Evolutionary conservation across 2,329 filamentous ascomycete species (phyloP).

Genomic region (Juglanconis oblonga): DNA sequence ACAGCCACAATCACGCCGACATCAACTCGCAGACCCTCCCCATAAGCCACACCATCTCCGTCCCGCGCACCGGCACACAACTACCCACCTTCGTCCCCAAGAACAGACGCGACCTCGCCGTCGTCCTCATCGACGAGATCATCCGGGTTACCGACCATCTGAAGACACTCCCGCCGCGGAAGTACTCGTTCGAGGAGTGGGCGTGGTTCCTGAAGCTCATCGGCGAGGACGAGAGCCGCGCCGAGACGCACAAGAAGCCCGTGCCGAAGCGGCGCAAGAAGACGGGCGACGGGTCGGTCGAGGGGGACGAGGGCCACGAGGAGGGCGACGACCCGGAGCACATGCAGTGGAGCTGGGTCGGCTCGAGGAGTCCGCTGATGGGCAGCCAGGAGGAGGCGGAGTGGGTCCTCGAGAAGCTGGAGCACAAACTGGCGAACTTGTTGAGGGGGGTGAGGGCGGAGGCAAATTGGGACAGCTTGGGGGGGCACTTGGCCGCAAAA

Average conservation of each 20-base stretch:
- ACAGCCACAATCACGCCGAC: background rate
- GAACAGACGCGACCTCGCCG: conserved; percentile 50
- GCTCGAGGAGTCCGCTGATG: conserved; percentile 66
- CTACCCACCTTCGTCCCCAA: conserved; percentile 37
- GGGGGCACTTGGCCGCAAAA: background rate
- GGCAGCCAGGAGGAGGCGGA: conserved; percentile 65
- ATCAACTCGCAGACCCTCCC: conserved; percentile 10
- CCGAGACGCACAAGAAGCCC: conserved; percentile 47
- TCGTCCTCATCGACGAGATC: conserved; percentile 72
- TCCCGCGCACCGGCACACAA: conserved; percentile 28
- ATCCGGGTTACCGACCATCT: conserved; percentile 62
- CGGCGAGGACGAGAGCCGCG: conserved; percentile 57
- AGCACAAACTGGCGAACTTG: conserved; percentile 52
- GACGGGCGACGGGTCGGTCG: background rate
- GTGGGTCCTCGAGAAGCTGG: conserved; percentile 69
- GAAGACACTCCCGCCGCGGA: conserved; percentile 52
- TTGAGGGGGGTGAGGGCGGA: conserved; percentile 31
- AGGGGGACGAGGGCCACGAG: background rate
- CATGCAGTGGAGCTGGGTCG: conserved; percentile 70
- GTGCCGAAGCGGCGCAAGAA: conserved; percentile 9
- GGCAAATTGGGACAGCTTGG: conserved; percentile 7
- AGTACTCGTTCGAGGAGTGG: conserved; percentile 83
- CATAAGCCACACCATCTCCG: conserved; percentile 25
- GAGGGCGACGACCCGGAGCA: conserved; percentile 23
- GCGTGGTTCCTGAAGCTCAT: conserved; percentile 78